Percentiles rank a stretch among this genome's conserved stretches.
Evolutionary conservation across 2,329 filamentous ascomycete species (phyloP).

Genomic region (Colletotrichum liaoningense): DNA sequence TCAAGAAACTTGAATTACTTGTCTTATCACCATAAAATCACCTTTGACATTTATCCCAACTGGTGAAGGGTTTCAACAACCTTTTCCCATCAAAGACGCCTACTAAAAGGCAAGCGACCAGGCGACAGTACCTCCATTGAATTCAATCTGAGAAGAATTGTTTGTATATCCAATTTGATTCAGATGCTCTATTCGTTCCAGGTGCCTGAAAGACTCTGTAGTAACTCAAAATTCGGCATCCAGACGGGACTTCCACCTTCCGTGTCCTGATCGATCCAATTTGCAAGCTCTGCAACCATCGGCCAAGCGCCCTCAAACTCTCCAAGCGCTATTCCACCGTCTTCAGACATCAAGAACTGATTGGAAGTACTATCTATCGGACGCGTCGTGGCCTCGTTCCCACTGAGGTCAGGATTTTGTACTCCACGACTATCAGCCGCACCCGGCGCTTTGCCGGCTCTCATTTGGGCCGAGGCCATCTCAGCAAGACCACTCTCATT

Average conservation of each 20-base stretch:
- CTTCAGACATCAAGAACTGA: background rate
- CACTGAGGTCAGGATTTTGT: background rate
- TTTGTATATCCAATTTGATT: too few relatives aligned
- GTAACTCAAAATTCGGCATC: slow-evolving; percentile 45
- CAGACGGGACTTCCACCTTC: slow-evolving; percentile 41
- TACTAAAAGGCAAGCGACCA: too few relatives aligned
- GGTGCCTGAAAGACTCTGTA: slow-evolving; percentile 41
- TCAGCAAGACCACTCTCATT: slow-evolving; percentile 15
- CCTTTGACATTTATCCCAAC: too few relatives aligned
- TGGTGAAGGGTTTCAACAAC: too few relatives aligned
- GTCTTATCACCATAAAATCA: too few relatives aligned
- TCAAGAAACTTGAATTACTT: too few relatives aligned
- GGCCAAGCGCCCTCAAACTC: slow-evolving; percentile 40
- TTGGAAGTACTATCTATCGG: background rate
- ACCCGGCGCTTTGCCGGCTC: background rate
- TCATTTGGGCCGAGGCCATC: slow-evolving; percentile 25
- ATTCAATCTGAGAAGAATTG: too few relatives aligned
- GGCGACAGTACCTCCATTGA: too few relatives aligned
- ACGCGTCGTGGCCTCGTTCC: background rate
- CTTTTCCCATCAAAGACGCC: too few relatives aligned
- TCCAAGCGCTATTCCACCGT: background rate
- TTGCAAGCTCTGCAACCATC: slow-evolving; percentile 44
- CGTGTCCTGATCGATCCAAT: slow-evolving; percentile 44
- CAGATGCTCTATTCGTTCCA: background rate
- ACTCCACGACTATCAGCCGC: background rate